A percentile compares a stretch with the other conserved stretches of the same genome.
phyloP scores from a whole-genome alignment of 148 eudicot genomes.

The Silene conica region DNA sequence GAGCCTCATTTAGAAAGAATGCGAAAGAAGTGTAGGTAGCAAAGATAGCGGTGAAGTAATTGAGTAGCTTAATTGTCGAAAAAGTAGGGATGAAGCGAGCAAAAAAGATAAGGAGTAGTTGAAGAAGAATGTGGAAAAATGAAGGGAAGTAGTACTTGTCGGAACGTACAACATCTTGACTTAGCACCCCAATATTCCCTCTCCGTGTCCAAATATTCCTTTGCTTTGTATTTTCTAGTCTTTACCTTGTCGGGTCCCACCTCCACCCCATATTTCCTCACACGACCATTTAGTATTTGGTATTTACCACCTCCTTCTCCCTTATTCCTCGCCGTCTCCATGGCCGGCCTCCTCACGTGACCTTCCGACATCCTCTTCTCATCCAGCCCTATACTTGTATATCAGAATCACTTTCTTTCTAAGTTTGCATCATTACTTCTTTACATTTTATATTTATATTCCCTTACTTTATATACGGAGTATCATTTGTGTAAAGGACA shows the following conservation, averaged over 20 bases:
- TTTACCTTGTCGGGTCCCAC: slow-evolving; percentile 29
- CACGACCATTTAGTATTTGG: no score
- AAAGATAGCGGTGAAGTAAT: no score
- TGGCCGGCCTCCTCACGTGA: slow-evolving; percentile 21
- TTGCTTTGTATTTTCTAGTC: slow-evolving; percentile 19
- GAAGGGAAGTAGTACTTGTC: slow-evolving; percentile 13
- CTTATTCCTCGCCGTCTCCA: slow-evolving; percentile 9
- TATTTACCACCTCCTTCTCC: background rate
- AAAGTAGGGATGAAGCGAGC: no score
- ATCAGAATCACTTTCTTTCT: background rate
- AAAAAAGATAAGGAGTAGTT: background rate
- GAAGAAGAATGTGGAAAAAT: background rate
- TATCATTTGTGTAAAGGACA: no score
- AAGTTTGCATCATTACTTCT: background rate
- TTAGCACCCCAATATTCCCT: slow-evolving; percentile 62
- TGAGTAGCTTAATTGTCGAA: no score
- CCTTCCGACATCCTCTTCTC: slow-evolving; percentile 4
- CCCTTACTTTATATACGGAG: no score
- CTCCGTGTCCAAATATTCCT: slow-evolving; percentile 61
- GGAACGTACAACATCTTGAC: slow-evolving; percentile 6
- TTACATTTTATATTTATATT: background rate
- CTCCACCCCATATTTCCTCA: slow-evolving; percentile 4
- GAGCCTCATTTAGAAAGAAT: no score
- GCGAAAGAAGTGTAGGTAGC: no score
- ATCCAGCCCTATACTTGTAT: background rate